These are phyloP conservation scores for Sesbania bispinosa DNA, from an alignment of 306 rosid species.

Conservation along the genomic window DNA sequence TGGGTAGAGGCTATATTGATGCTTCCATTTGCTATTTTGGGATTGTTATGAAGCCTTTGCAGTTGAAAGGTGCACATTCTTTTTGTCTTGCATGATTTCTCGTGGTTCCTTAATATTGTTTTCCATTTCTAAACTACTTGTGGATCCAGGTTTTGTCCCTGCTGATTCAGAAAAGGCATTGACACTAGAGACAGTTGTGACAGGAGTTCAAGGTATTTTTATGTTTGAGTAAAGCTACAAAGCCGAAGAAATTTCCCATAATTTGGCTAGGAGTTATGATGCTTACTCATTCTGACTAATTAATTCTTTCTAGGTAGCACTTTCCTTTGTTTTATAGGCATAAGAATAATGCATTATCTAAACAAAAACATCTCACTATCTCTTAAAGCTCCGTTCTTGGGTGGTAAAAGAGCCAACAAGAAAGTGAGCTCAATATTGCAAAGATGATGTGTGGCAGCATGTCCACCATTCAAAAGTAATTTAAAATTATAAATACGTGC, in stretches of 20 bases:
- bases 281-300: background rate
- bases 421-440: too few species aligned
- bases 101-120: conserved; percentile 11
- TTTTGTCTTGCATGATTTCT: conserved; percentile 20
- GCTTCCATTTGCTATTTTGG: conserved; percentile 84
- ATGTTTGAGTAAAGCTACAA: background rate
- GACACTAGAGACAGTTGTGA: conserved; percentile 32
- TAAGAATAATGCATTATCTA: background rate
- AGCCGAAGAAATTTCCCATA: background rate
- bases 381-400: background rate
- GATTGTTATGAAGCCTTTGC: conserved; percentile 76
- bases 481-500: too few species aligned
- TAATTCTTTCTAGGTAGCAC: background rate
- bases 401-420: too few species aligned
- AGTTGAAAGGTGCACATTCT: conserved; percentile 62
- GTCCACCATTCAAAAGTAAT: too few species aligned
- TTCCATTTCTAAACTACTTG: conserved; percentile 21
- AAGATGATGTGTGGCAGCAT: background rate
- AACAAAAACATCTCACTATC: background rate
- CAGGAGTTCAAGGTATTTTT: conserved; percentile 56
- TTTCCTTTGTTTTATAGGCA: background rate
- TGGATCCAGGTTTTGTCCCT: conserved; percentile 60
- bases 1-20: conserved; percentile 73
- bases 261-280: background rate
- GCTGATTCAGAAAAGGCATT: conserved; percentile 40